These are phyloP conservation scores for Coemansia sp. DNA, from an alignment of 192 early-diverging fungal species.

Conservation along the genomic window DNA sequence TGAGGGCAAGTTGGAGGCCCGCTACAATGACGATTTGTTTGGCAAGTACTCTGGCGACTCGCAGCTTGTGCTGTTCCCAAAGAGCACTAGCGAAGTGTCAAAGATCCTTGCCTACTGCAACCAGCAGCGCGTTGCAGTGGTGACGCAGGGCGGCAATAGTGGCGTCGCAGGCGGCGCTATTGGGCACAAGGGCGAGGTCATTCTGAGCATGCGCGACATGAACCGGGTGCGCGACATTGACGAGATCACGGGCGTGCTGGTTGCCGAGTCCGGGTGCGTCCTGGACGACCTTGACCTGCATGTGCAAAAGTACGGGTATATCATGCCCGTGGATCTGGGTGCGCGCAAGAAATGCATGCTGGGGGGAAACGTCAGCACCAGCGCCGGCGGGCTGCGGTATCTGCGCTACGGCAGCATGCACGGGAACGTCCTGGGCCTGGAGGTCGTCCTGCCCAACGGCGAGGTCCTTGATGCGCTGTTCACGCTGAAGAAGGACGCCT, in stretches of 20 bases:
- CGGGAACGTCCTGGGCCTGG: conserved; percentile 87
- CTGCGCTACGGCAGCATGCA: conserved; percentile 94
- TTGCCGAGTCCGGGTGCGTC: conserved; percentile 85
- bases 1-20: conserved; percentile 10
- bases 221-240: conserved; percentile 70
- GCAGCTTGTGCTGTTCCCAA: conserved; percentile 72
- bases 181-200: conserved; percentile 86
- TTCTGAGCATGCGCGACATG: conserved; percentile 73
- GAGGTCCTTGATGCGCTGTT: conserved; percentile 76
- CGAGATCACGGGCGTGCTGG: conserved; percentile 71
- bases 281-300: conserved; percentile 83
- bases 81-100: conserved; percentile 76
- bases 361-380: conserved; percentile 96
- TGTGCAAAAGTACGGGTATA: conserved; percentile 73
- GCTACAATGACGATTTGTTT: conserved; percentile 77
- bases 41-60: conserved; percentile 84
- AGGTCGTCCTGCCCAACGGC: conserved; percentile 91
- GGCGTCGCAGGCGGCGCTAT: conserved; percentile 91
- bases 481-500: conserved; percentile 93
- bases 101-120: conserved; percentile 83
- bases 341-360: conserved; percentile 87
- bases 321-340: conserved; percentile 89
- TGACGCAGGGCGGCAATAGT: conserved; percentile 97
- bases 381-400: conserved; percentile 91
- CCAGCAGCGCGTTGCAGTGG: conserved; percentile 70